A percentile compares a stretch with the other conserved stretches of the same genome.
Evolutionary conservation across 805 yeast genomes (phyloP).

Genomic region (Yarrowia bubula): DNA sequence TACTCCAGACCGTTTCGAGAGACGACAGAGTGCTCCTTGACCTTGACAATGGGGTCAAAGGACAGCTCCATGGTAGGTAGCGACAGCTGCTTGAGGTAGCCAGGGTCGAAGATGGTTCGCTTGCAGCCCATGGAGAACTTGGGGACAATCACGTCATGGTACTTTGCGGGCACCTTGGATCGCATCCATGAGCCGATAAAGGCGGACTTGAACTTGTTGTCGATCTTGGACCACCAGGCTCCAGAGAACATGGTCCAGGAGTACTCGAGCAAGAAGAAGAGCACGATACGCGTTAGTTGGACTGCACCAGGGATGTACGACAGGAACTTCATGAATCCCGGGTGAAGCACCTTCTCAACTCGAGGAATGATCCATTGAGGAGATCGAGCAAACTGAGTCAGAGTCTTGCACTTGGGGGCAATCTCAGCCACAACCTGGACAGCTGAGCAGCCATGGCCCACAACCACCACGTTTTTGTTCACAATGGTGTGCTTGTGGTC

Average conservation of each 20-base stretch:
- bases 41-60: slow-evolving; percentile 28
- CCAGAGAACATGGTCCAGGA: slow-evolving; percentile 28
- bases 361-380: slow-evolving; percentile 31
- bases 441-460: slow-evolving; percentile 33
- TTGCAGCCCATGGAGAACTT: slow-evolving; percentile 30
- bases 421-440: slow-evolving; percentile 31
- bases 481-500: slow-evolving; percentile 24
- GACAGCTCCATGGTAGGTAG: slow-evolving; percentile 28
- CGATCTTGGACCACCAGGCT: slow-evolving; percentile 19
- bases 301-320: slow-evolving; percentile 11
- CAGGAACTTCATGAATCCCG: slow-evolving; percentile 9
- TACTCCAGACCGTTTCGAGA: slow-evolving; percentile 29
- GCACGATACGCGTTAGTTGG: slow-evolving; percentile 12
- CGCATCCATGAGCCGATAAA: background rate
- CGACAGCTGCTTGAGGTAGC: slow-evolving; percentile 27
- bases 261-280: slow-evolving; percentile 28
- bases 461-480: slow-evolving; percentile 30
- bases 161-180: slow-evolving; percentile 16
- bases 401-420: slow-evolving; percentile 28
- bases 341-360: slow-evolving; percentile 7
- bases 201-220: background rate
- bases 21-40: slow-evolving; percentile 29
- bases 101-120: slow-evolving; percentile 30
- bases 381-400: slow-evolving; percentile 31
- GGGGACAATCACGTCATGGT: slow-evolving; percentile 27